Base-by-base conservation (phyloP, 495 filamentous ascomycete genomes). In the Geoglossum glabrum region DNA sequence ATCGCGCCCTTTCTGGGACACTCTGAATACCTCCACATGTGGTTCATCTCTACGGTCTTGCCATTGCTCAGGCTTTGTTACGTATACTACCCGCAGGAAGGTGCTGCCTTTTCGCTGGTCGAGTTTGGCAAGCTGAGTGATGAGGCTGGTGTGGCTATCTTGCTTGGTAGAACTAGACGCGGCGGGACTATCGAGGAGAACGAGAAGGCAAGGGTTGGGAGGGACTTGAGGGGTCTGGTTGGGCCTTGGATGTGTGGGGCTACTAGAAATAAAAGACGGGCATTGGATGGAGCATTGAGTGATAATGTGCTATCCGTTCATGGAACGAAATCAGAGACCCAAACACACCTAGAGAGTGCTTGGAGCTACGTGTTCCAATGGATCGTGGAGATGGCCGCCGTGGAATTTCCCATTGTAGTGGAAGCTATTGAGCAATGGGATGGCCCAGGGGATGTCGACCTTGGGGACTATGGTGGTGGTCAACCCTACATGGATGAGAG, bases 291-390 rank as follows among this genome's bases (percentile, higher is more conserved):
- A 54, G 21, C 46, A 23, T 15, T 50, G 56, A 43, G 31, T 31
- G 27, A n/a, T 25, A 45, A 19, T 23, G 13, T 31, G 26, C 54
- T 13, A 56, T 45, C 56, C 25, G 19, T 28, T 26, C 54, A 33
- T 17, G 59, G 62, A 63, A 28, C 36, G 33, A 27, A 69, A 54
- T 15, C 11, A 5, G 5, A 9, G 0, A 58, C 23, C 7, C 8
- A 58, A 25, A 59, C 46, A 49, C 64, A 62, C 8, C 43, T 8
- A 26, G 55, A 46, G 36, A 65, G 40, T 61, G 85, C 75, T n/a
- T 95, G 87, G 87, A 77, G 88, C 58, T 74, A 78, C 59, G 80
- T 90, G 11, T 85, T 90, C 58, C 72, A 82, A 59, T 95, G 89
- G 89, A 71, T 95, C n/a, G 72, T 87, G 7, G 74, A 76, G 6